Conservation (phyloP, 805 yeast genomes). For the Candida coleopterorum region DNA sequence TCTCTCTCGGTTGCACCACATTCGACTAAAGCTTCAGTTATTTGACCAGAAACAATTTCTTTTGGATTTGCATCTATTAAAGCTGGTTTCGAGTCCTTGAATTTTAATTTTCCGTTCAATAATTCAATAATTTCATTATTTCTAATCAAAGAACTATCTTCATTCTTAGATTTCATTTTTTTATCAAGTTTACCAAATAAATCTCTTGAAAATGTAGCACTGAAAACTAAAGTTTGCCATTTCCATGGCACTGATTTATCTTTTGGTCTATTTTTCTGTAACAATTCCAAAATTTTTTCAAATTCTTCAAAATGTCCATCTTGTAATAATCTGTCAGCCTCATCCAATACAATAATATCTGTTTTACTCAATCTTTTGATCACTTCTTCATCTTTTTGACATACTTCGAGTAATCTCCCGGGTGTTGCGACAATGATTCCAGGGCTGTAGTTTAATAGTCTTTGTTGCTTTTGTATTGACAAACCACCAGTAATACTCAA, state of each 20-base stretch:
- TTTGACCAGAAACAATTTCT: slow-evolving; percentile 65
- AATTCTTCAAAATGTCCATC: slow-evolving; percentile 96
- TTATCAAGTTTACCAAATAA: slow-evolving; percentile 69
- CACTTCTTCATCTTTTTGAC: slow-evolving; percentile 54
- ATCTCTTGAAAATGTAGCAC: slow-evolving; percentile 87
- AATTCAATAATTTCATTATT: slow-evolving; percentile 61
- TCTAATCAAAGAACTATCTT: slow-evolving; percentile 34
- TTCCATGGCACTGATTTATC: slow-evolving; percentile 31
- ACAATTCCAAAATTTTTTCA: slow-evolving; percentile 65
- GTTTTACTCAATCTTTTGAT: slow-evolving; percentile 39
- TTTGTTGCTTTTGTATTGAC: slow-evolving; percentile 87
- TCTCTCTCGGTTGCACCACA: slow-evolving; percentile 91
- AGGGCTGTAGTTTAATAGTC: slow-evolving; percentile 69
- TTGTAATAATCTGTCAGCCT: slow-evolving; percentile 91
- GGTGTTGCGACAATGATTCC: slow-evolving; percentile 91
- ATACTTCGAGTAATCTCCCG: slow-evolving; percentile 81
- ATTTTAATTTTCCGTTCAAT: slow-evolving; percentile 64
- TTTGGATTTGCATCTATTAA: slow-evolving; percentile 85
- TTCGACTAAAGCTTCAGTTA: slow-evolving; percentile 84
- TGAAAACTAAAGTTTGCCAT: slow-evolving; percentile 86
- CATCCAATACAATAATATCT: slow-evolving; percentile 71
- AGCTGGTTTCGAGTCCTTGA: slow-evolving; percentile 61
- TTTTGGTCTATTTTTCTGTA: slow-evolving; percentile 48
- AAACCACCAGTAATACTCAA: slow-evolving; percentile 90
- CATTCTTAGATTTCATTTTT: slow-evolving; percentile 19